Base-by-base conservation (phyloP, 2,329 filamentous ascomycete species). In the Neonectria hederae region DNA sequence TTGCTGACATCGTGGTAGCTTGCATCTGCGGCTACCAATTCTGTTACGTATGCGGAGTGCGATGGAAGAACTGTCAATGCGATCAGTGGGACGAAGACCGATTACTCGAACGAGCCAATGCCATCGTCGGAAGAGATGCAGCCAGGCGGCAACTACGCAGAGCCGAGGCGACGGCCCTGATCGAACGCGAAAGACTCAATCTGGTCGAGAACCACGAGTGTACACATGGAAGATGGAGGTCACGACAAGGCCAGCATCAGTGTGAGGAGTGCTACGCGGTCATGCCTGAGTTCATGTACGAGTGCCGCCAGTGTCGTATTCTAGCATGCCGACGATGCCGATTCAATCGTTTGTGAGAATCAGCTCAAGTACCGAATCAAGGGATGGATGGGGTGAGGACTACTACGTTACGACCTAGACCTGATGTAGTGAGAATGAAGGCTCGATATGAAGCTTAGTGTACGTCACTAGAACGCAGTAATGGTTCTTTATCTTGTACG, bases 21-120 rank as follows among this genome's bases (percentile, higher is more conserved):
- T 87, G 84, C 48, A 71, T 22, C 2, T 87, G 84, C 38, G 67
- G 77, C 0, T 72, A 77, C 0, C 17, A 84, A 17, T 87, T 86
- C 67, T 86, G 83, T 67, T 86, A 86, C 54, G 8, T 65, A 0
- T 87, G 84, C 51, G 82, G 81, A 3, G 32, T 21, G 0, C 11
- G 0, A 1, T 85, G 83, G 83, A 83, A 81, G 59, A 76, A 46
- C 0, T 84, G 80, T 53, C 0, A 0, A 0, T 85, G 82, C 59
- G 56, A 11, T 2, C 74, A 76, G 35, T 84, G 79, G 79, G 9
- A 69, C 1, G 80, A 83, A 49, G 65, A 65, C 11, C 68, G 72
- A 2, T 76, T 74, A 4, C 1, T 81, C 1, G 24, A 64, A 4
- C 76, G 80, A 2, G 79, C 80, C 0, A 67, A 74, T 3, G 70